A percentile compares a stretch with the other conserved stretches of the same genome.
Conservation (phyloP, 352 stramenopile genomes). For the Peronosclerospora sorghi region DNA sequence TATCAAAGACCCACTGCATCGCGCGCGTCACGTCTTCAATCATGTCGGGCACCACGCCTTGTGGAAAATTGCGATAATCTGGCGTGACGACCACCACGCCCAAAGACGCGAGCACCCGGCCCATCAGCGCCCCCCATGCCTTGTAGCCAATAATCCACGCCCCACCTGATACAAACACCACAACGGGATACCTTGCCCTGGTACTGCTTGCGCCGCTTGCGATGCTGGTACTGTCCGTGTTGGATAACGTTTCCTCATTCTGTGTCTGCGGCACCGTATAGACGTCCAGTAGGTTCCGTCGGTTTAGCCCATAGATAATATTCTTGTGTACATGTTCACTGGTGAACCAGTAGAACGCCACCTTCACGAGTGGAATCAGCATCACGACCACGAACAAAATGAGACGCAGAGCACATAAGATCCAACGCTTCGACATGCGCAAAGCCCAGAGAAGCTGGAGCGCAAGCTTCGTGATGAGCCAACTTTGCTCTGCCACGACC, state of each 20-base stretch:
- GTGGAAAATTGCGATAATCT: conserved; percentile 89
- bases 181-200: conserved; percentile 45
- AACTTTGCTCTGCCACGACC: conserved; percentile 57
- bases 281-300: conserved; percentile 78
- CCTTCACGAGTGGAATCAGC: conserved; percentile 37
- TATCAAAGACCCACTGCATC: conserved; percentile 83
- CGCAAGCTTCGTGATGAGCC: conserved; percentile 59
- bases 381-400: conserved; percentile 52
- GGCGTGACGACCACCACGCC: conserved; percentile 84
- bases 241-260: conserved; percentile 1
- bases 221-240: conserved; percentile 8
- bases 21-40: conserved; percentile 74
- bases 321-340: conserved; percentile 63
- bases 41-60: conserved; percentile 83
- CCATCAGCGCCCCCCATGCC: conserved; percentile 83
- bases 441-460: conserved; percentile 59
- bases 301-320: conserved; percentile 63
- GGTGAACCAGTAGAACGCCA: conserved; percentile 49
- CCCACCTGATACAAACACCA: conserved; percentile 86
- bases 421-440: conserved; percentile 58
- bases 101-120: conserved; percentile 52
- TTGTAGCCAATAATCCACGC: conserved; percentile 92
- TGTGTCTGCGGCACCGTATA: conserved; percentile 44
- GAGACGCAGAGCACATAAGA: conserved; percentile 51
- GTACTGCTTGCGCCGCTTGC: conserved; percentile 7